A percentile compares a stretch with the other conserved stretches of the same genome.
These are phyloP conservation scores for Diaporthe citriasiana DNA, from an alignment of 2,329 filamentous ascomycete genomes.

Conservation along the genomic window DNA sequence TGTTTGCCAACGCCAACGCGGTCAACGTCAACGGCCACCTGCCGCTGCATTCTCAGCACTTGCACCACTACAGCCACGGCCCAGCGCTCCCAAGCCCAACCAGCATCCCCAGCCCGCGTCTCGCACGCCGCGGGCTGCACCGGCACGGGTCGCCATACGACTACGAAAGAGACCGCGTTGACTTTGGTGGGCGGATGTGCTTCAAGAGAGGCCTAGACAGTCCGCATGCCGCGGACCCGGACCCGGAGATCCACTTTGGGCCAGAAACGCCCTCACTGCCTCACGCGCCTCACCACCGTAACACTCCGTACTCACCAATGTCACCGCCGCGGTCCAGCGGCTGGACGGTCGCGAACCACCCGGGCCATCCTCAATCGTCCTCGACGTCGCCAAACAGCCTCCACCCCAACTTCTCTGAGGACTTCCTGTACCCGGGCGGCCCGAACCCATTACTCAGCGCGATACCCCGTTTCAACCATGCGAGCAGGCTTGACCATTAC, in stretches of 20 bases:
- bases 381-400: slow-evolving; percentile 36
- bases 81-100: slow-evolving; percentile 46
- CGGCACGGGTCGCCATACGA: slow-evolving; percentile 39
- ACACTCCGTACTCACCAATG: slow-evolving; percentile 37
- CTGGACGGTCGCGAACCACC: slow-evolving; percentile 48
- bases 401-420: slow-evolving; percentile 41
- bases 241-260: slow-evolving; percentile 45
- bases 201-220: slow-evolving; percentile 47
- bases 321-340: slow-evolving; percentile 38
- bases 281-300: slow-evolving; percentile 25
- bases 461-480: slow-evolving; percentile 55
- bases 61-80: slow-evolving; percentile 35
- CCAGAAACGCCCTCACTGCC: slow-evolving; percentile 43
- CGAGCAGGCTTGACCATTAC: slow-evolving; percentile 34
- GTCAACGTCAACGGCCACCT: slow-evolving; percentile 38
- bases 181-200: slow-evolving; percentile 49
- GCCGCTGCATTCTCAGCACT: slow-evolving; percentile 40
- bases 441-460: slow-evolving; percentile 61
- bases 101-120: slow-evolving; percentile 42
- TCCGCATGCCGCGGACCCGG: slow-evolving; percentile 58
- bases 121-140: slow-evolving; percentile 30
- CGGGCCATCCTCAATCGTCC: slow-evolving; percentile 32
- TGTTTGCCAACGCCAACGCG: slow-evolving; percentile 49
- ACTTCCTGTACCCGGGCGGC: slow-evolving; percentile 45
- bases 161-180: slow-evolving; percentile 41